Conservation (phyloP, 2,329 filamentous ascomycete genomes). For the Diaporthe velutina region DNA sequence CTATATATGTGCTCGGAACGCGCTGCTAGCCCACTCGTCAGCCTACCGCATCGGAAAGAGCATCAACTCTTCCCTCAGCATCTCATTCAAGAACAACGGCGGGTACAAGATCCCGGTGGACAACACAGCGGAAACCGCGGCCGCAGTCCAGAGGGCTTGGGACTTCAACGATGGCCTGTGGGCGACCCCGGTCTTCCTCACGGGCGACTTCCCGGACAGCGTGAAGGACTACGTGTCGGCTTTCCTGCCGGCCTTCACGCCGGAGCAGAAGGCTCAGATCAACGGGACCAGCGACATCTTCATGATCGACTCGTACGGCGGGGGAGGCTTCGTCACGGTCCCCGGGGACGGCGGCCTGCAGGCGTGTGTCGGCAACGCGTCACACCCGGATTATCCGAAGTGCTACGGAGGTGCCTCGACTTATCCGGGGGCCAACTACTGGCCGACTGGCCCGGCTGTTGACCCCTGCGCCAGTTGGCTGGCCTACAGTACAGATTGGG, state of each 20-base stretch:
- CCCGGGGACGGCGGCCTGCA: conserved; percentile 13
- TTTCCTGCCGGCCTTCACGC: conserved; percentile 6
- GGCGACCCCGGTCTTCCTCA: conserved; percentile 22
- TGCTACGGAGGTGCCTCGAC: conserved; percentile 5
- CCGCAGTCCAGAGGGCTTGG: conserved; percentile 24
- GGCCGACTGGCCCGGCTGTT: conserved; percentile 27
- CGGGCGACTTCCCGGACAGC: conserved; percentile 19
- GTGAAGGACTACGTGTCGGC: conserved; percentile 1
- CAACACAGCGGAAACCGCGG: not conserved
- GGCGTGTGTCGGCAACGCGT: conserved; percentile 10
- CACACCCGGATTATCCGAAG: conserved; percentile 1
- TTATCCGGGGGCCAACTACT: conserved; percentile 25
- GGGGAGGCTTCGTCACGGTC: not conserved
- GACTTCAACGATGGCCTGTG: conserved; percentile 32
- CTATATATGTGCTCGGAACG: conserved; percentile 8
- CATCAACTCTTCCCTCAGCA: not conserved
- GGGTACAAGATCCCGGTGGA: conserved; percentile 27
- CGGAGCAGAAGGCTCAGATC: conserved; percentile 8
- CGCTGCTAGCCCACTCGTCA: conserved; percentile 14
- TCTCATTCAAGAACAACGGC: conserved; percentile 32
- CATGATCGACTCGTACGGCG: conserved; percentile 24
- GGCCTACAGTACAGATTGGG: conserved; percentile 21
- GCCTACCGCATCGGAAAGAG: conserved; percentile 25
- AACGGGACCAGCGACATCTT: conserved; percentile 21
- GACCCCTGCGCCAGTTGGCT: conserved; percentile 29